Conservation (phyloP, 2,329 filamentous ascomycete species). For the Parastagonospora avenae region DNA sequence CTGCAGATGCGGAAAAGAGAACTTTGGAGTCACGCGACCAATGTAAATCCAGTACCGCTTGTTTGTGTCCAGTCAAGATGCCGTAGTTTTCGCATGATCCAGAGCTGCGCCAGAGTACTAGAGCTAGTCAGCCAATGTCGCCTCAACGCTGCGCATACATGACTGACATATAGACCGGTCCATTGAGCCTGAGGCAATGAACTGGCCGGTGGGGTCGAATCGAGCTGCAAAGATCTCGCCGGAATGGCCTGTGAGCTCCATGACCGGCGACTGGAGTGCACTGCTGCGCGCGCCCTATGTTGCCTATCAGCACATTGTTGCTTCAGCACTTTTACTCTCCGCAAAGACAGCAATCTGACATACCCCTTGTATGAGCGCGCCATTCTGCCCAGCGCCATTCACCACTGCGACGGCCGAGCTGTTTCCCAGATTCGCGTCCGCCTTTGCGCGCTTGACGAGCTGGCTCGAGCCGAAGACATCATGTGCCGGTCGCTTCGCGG, state of each 20-base stretch:
- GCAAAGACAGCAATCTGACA: conserved; percentile 54
- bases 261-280: conserved; percentile 84
- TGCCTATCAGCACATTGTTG: conserved; percentile 37
- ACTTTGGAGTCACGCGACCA: conserved; percentile 96
- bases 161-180: conserved; percentile 83
- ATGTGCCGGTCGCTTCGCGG: conserved; percentile 90
- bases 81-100: conserved; percentile 96
- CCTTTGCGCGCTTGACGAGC: conserved; percentile 88
- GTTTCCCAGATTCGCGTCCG: conserved; percentile 60
- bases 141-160: conserved; percentile 7
- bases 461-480: conserved; percentile 80
- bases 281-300: conserved; percentile 77
- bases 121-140: conserved; percentile 18
- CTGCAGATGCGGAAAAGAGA: conserved; percentile 89
- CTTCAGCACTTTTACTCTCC: conserved; percentile 34
- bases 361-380: conserved; percentile 70
- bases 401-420: conserved; percentile 62
- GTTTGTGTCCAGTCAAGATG: conserved; percentile 83
- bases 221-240: conserved; percentile 90
- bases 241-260: conserved; percentile 80
- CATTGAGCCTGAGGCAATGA: conserved; percentile 95
- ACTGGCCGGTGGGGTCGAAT: conserved; percentile 85
- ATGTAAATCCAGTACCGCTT: conserved; percentile 87
- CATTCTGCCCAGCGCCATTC: conserved; percentile 62
- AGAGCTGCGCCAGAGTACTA: conserved; percentile 92